phyloP scores from a whole-genome alignment of 2,329 filamentous ascomycete species.

The Pseudofabraea citricarpa region DNA sequence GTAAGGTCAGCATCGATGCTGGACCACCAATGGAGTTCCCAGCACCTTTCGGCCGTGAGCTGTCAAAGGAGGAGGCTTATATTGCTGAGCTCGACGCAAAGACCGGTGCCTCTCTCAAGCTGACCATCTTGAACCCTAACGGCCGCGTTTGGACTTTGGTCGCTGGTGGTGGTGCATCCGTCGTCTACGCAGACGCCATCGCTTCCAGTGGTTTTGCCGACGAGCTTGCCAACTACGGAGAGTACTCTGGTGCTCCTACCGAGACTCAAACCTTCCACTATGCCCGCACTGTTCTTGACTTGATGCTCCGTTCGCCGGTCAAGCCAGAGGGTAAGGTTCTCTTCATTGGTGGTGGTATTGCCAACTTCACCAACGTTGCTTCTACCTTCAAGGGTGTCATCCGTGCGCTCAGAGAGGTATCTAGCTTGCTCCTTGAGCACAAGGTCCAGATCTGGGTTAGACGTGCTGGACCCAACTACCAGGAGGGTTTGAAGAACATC shows the following conservation, averaged over 20 bases:
- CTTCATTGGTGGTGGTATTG: slow-evolving; percentile 99
- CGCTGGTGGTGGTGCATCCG: slow-evolving; percentile 97
- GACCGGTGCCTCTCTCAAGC: slow-evolving; percentile 97
- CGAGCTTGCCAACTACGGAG: slow-evolving; percentile 98
- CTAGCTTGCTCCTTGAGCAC: slow-evolving; percentile 84
- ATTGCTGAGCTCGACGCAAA: slow-evolving; percentile 98
- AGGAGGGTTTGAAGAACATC: slow-evolving; percentile 99
- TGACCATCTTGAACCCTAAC: slow-evolving; percentile 87
- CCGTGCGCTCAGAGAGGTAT: slow-evolving; percentile 85
- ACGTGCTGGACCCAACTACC: slow-evolving; percentile 92
- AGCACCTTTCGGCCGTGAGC: slow-evolving; percentile 95
- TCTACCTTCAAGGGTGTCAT: slow-evolving; percentile 99
- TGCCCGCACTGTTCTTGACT: slow-evolving; percentile 90
- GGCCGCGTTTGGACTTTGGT: slow-evolving; percentile 98
- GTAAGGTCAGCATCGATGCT: slow-evolving; percentile 89
- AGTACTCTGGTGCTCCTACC: slow-evolving; percentile 98
- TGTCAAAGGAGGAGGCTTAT: slow-evolving; percentile 98
- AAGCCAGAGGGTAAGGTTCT: slow-evolving; percentile 92
- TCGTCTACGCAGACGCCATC: slow-evolving; percentile 98
- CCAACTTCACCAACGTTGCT: slow-evolving; percentile 99
- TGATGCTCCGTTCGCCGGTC: slow-evolving; percentile 89
- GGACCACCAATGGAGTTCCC: slow-evolving; percentile 99
- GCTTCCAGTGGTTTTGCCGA: slow-evolving; percentile 91
- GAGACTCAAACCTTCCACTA: slow-evolving; percentile 99
- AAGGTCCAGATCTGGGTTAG: slow-evolving; percentile 97